phyloP scores from a whole-genome alignment of 2,329 filamentous ascomycete species.

The Verticillium tricorpus region DNA sequence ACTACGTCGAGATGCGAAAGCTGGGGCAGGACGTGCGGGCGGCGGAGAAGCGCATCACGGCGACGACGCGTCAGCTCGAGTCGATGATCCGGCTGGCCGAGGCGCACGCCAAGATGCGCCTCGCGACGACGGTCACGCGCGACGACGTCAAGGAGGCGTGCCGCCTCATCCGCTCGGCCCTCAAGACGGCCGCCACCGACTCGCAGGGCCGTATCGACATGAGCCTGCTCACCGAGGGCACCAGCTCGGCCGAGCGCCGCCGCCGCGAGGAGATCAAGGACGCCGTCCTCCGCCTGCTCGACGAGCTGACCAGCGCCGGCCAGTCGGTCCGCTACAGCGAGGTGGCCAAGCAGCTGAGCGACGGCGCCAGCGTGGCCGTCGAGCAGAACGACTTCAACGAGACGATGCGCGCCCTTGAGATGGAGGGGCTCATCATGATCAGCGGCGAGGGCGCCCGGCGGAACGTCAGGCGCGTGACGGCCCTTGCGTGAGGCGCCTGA shows the following conservation, averaged over 20 bases:
- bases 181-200: slow-evolving; percentile 98
- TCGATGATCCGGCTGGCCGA: slow-evolving; percentile 97
- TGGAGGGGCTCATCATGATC: slow-evolving; percentile 77
- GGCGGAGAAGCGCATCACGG: slow-evolving; percentile 92
- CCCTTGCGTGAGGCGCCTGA: slow-evolving; percentile 27
- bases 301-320: slow-evolving; percentile 70
- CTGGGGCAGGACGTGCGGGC: slow-evolving; percentile 83
- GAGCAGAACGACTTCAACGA: slow-evolving; percentile 81
- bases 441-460: slow-evolving; percentile 80
- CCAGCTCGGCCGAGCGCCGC: slow-evolving; percentile 78
- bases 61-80: slow-evolving; percentile 93
- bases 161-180: slow-evolving; percentile 84
- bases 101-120: slow-evolving; percentile 96
- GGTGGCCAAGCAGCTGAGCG: slow-evolving; percentile 66
- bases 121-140: slow-evolving; percentile 69
- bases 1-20: slow-evolving; percentile 93
- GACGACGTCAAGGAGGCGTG: slow-evolving; percentile 87
- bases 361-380: slow-evolving; percentile 65
- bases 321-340: slow-evolving; percentile 74
- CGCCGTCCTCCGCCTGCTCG: slow-evolving; percentile 68
- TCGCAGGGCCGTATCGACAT: slow-evolving; percentile 92
- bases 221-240: slow-evolving; percentile 92
- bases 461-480: slow-evolving; percentile 71
- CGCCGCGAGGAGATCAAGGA: slow-evolving; percentile 80
- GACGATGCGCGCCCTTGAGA: slow-evolving; percentile 72